These are phyloP conservation scores for Exophiala sideris DNA, from an alignment of 2,329 filamentous ascomycete genomes.

Conservation along the genomic window DNA sequence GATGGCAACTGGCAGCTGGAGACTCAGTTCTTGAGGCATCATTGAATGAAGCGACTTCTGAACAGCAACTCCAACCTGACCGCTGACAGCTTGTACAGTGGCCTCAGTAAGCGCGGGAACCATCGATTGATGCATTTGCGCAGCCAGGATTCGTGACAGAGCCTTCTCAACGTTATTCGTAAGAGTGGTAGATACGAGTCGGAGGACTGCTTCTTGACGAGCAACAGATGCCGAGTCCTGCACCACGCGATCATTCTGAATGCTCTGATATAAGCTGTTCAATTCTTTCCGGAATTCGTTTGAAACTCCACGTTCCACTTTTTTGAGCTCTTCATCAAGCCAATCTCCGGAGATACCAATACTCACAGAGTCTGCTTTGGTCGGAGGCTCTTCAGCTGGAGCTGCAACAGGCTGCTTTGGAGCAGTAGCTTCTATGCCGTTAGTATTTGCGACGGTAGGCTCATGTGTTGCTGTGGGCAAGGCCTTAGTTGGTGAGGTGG, in stretches of 20 bases:
- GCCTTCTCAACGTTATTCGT: conserved; percentile 72
- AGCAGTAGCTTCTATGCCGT: conserved; percentile 1
- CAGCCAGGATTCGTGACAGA: conserved; percentile 70
- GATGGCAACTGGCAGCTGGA: conserved; percentile 64
- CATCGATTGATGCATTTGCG: conserved; percentile 71
- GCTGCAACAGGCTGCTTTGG: background rate
- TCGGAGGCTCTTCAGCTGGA: conserved; percentile 1
- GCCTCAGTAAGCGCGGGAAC: conserved; percentile 70
- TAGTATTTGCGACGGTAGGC: background rate
- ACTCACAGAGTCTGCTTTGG: conserved; percentile 30
- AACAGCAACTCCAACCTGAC: conserved; percentile 67
- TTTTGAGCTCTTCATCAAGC: conserved; percentile 60
- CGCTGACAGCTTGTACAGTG: conserved; percentile 65
- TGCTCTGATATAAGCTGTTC: conserved; percentile 55
- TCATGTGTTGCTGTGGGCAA: background rate
- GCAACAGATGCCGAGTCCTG: conserved; percentile 61
- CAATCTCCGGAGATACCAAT: conserved; percentile 53
- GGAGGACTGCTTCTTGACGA: conserved; percentile 68
- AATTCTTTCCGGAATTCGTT: conserved; percentile 53
- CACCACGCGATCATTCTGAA: conserved; percentile 67
- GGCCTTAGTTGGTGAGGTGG: conserved; percentile 10
- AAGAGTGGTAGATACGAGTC: conserved; percentile 64
- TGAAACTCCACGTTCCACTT: conserved; percentile 43
- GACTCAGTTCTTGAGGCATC: conserved; percentile 71
- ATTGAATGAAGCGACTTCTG: conserved; percentile 62